phyloP scores from a whole-genome alignment of 2,329 filamentous ascomycete species.

The Cercospora sesami region DNA sequence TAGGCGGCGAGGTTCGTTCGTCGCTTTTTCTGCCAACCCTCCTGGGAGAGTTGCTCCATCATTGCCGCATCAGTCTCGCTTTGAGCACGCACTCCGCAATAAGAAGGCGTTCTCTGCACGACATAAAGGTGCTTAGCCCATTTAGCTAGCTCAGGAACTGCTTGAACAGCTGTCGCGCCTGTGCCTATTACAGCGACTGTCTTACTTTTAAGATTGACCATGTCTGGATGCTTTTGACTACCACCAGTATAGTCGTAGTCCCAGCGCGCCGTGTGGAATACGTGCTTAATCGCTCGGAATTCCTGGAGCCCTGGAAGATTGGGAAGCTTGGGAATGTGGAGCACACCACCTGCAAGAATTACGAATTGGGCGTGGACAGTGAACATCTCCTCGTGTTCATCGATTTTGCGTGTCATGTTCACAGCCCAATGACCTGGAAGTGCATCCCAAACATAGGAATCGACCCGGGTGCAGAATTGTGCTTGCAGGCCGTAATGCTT shows the following conservation, averaged over 20 bases:
- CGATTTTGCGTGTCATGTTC: no score
- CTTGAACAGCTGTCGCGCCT: constrained; percentile 48
- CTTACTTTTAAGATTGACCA: constrained; percentile 44
- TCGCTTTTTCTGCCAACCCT: constrained; percentile 54
- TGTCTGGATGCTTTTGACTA: constrained; percentile 20
- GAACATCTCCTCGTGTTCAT: no score
- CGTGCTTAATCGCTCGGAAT: no score
- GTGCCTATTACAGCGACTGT: constrained; percentile 48
- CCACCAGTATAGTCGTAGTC: background rate
- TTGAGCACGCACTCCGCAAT: constrained; percentile 40
- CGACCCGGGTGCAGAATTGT: no score
- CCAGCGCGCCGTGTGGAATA: no score
- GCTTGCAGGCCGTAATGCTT: no score
- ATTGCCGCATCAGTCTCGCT: constrained; percentile 45
- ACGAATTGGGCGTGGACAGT: no score
- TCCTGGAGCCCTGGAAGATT: no score
- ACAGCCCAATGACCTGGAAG: no score
- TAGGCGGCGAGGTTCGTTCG: constrained; percentile 44
- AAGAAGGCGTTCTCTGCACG: constrained; percentile 46
- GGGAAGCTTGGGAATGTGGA: no score
- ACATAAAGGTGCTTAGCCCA: constrained; percentile 43
- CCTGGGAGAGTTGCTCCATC: constrained; percentile 35
- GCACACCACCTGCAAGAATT: no score
- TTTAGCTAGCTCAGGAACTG: constrained; percentile 44
- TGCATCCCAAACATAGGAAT: no score